Evolutionary conservation across 2,329 filamentous ascomycete genomes (phyloP).

Genomic region (Camillea tinctor): DNA sequence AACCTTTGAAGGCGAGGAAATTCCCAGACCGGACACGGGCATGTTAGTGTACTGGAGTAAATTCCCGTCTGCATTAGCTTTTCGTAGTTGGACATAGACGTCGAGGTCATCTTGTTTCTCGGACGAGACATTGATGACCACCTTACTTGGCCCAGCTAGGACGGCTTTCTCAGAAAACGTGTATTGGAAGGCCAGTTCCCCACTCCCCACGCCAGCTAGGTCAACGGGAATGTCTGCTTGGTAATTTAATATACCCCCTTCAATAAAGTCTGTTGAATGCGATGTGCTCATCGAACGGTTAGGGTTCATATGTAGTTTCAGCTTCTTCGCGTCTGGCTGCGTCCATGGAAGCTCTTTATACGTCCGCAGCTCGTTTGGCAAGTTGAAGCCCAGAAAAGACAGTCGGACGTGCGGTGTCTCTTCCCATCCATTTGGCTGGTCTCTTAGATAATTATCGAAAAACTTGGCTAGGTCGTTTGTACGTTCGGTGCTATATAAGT

Average conservation of each 20-base stretch:
- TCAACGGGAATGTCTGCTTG: conserved; percentile 24
- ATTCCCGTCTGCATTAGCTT: conserved; percentile 29
- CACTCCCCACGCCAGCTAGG: conserved; percentile 23
- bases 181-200: conserved; percentile 30
- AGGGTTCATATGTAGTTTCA: neutral
- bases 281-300: neutral
- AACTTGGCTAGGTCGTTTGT: conserved; percentile 38
- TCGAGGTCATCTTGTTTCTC: conserved; percentile 40
- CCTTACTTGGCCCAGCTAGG: conserved; percentile 44
- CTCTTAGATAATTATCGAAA: conserved; percentile 44
- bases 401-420: conserved; percentile 41
- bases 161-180: conserved; percentile 36
- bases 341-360: conserved; percentile 15
- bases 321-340: conserved; percentile 10
- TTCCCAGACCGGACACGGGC: conserved; percentile 15
- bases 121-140: conserved; percentile 42
- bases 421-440: conserved; percentile 42
- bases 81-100: conserved; percentile 39
- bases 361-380: conserved; percentile 27
- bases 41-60: conserved; percentile 27
- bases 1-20: conserved; percentile 3
- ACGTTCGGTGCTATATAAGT: conserved; percentile 36
- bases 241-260: neutral
- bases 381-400: conserved; percentile 34
- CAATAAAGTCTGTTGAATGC: neutral